Conservation (phyloP, 192 early-diverging fungal genomes). For the Coemansia asiatica region DNA sequence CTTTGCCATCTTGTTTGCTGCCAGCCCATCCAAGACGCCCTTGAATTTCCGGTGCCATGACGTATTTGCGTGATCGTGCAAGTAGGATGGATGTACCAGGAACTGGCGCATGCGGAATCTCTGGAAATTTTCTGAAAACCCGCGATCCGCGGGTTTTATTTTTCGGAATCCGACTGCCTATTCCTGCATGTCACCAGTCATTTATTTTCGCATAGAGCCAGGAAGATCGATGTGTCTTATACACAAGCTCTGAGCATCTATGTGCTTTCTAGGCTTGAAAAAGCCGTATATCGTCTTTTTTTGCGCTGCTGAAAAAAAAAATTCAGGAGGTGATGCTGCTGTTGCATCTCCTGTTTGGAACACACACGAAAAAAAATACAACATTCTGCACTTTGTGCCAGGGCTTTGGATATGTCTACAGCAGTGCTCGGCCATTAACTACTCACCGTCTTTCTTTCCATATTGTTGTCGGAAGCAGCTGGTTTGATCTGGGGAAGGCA, state of each 20-base stretch:
- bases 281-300: too few relatives aligned
- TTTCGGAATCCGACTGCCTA: background rate
- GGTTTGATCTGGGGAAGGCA: background rate
- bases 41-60: constrained; percentile 9
- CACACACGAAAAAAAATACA: background rate
- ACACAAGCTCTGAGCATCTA: too few relatives aligned
- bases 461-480: background rate
- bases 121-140: constrained; percentile 6
- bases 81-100: constrained; percentile 2
- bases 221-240: too few relatives aligned
- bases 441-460: too few relatives aligned
- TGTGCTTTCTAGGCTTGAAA: too few relatives aligned
- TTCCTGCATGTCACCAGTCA: too few relatives aligned
- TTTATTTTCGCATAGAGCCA: too few relatives aligned
- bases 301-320: too few relatives aligned
- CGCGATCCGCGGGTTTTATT: constrained; percentile 9
- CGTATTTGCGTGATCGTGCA: constrained; percentile 20
- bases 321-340: background rate
- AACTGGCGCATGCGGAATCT: background rate
- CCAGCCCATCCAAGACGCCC: background rate
- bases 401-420: background rate
- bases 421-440: background rate
- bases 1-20: background rate
- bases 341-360: background rate
- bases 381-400: background rate